Base-by-base conservation (phyloP, 2,329 filamentous ascomycete genomes). In the Akanthomyces muscarius region DNA sequence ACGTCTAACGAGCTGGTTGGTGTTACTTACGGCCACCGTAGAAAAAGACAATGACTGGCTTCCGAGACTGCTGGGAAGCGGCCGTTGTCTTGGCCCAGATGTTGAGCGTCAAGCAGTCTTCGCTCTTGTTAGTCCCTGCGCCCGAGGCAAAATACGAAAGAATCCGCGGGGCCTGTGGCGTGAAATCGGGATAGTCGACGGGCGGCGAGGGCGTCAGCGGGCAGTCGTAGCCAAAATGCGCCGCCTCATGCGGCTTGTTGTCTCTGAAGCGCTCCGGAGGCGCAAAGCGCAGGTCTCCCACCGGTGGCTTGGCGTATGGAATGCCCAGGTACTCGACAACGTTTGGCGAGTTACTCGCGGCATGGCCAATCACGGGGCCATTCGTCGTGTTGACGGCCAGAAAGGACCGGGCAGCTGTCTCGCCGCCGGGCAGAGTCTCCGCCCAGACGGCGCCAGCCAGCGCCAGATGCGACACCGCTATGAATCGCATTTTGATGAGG, bases 251-350 rank as follows among this genome's bases (percentile, higher is more conserved):
- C 0, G 63, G 42, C 25, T 44, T 53, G 18, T 60, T 65, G 11
- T 63, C 61, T 14, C 25, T 38, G 50, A 75, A 70, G 4, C 62
- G 66, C n/a, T 72, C 61, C 6, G 77, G 76, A 21, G 73, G 67
- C 2, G 69, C 67, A 51, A 79, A 80, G 2, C 77, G 74, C 61
- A 77, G 66, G 16, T 72, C 62, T 5, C 73, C 74, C 1, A 73
- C 65, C 0, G 77, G 77, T 2, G 76, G 72, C 23, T 73, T 72
- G 8, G 74, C 77, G 57, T 76, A 79, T 3, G 75, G 73, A 18
- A 80, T 77, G 45, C 76, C 76, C 0, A 77, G 69, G 54, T 75
- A 78, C 64, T 78, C 75, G 6, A 73, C 36, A 8, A 78, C 75
- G 21, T 69, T 69, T 0, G 66, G 38, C 5, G 70, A 71, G 55